Percentiles rank a stretch among this genome's conserved stretches.
These are phyloP conservation scores for Biscutella laevigata DNA, from an alignment of 441 rosid species.

Conservation along the genomic window DNA sequence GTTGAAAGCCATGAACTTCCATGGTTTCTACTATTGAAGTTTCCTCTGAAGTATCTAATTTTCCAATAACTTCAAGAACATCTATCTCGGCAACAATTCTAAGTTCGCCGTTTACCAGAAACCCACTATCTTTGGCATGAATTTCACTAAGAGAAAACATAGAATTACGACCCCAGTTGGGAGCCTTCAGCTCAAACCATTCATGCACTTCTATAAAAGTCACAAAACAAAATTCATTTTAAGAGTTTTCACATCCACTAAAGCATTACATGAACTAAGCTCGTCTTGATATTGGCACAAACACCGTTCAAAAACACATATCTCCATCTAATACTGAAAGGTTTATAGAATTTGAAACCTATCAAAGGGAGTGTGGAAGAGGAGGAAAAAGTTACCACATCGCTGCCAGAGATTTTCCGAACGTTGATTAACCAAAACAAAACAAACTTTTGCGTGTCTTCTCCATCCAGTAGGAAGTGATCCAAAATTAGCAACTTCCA, in stretches of 20 bases:
- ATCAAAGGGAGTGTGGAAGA: too few species aligned
- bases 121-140: background rate
- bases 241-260: background rate
- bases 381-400: background rate
- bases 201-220: background rate
- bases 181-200: background rate
- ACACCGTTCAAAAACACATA: too few species aligned
- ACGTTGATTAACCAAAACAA: background rate
- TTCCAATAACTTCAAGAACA: conserved; percentile 13
- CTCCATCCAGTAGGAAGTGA: background rate
- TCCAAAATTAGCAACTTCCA: background rate
- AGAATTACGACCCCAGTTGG: background rate
- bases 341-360: too few species aligned
- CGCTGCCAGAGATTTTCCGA: background rate
- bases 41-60: background rate
- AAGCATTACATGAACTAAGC: background rate
- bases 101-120: background rate
- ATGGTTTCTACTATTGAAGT: background rate
- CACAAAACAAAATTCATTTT: background rate
- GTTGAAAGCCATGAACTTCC: background rate
- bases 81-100: background rate
- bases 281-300: too few species aligned
- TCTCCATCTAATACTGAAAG: too few species aligned
- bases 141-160: background rate
- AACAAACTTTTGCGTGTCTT: background rate